Percentiles rank a stretch among this genome's conserved stretches.
These are phyloP conservation scores for Clitopilus hobsonii DNA, from an alignment of 768 basidiomycete genomes.

Conservation along the genomic window DNA sequence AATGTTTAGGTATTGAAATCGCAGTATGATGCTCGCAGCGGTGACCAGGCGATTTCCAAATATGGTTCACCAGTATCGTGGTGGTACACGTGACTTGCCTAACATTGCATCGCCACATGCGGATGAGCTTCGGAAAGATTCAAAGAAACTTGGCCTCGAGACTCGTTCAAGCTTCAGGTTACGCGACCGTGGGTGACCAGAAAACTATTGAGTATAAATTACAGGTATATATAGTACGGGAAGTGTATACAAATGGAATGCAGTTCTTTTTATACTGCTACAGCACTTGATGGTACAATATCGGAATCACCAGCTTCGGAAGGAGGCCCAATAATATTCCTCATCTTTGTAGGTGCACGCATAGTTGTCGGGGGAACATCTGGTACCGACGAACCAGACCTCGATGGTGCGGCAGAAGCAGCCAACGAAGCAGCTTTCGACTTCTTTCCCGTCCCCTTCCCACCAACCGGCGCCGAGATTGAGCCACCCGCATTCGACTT, in stretches of 20 bases:
- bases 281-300: constrained; percentile 17
- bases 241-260: constrained; percentile 13
- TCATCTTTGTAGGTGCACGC: constrained; percentile 62
- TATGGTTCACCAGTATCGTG: not conserved
- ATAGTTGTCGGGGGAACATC: constrained; percentile 33
- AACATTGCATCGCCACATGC: too few relatives aligned
- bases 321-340: constrained; percentile 51
- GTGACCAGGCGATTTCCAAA: not conserved
- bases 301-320: constrained; percentile 53
- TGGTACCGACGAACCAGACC: constrained; percentile 49
- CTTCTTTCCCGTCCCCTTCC: constrained; percentile 34
- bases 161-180: too few relatives aligned
- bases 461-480: constrained; percentile 40
- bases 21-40: not conserved
- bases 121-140: too few relatives aligned
- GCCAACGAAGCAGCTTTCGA: constrained; percentile 38
- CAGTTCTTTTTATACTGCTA: constrained; percentile 11
- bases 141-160: too few relatives aligned
- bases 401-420: constrained; percentile 51
- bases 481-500: constrained; percentile 36
- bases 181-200: too few relatives aligned
- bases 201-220: too few relatives aligned
- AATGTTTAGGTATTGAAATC: constrained; percentile 5
- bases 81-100: constrained; percentile 12
- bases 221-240: not conserved